phyloP scores from a whole-genome alignment of 2,329 filamentous ascomycete genomes.

The Arthrobotrys sinensis region DNA sequence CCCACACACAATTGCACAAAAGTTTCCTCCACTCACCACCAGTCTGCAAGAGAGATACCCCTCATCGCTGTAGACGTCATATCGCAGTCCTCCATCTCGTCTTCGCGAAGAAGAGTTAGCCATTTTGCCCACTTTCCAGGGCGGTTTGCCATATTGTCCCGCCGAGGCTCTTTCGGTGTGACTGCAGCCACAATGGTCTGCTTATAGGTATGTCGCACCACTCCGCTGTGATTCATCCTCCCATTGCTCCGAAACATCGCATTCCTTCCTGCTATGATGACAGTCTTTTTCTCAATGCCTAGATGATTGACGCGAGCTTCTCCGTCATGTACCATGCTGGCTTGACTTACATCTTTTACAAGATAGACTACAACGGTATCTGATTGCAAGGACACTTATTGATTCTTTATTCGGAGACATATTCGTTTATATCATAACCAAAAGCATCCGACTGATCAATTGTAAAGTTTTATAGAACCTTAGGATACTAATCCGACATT shows the following conservation, averaged over 20 bases:
- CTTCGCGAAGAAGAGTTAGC: background rate
- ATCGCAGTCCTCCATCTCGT: constrained; percentile 10
- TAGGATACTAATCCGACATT: constrained; percentile 27
- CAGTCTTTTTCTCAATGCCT: constrained; percentile 61
- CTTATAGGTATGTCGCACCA: constrained; percentile 48
- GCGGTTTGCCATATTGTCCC: constrained; percentile 6
- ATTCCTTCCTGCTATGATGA: constrained; percentile 62
- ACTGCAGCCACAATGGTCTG: constrained; percentile 39
- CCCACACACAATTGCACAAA: constrained; percentile 29
- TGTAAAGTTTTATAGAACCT: constrained; percentile 43
- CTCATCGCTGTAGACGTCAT: constrained; percentile 25
- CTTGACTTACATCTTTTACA: constrained; percentile 72
- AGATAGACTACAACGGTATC: constrained; percentile 98
- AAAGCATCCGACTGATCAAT: constrained; percentile 50
- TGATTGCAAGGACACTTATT: constrained; percentile 74
- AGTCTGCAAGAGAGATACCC: background rate
- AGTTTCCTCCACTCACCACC: constrained; percentile 9
- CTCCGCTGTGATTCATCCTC: constrained; percentile 8
- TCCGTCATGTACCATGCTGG: constrained; percentile 62
- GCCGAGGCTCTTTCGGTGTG: constrained; percentile 35
- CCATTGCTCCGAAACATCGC: background rate
- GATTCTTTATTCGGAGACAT: constrained; percentile 51
- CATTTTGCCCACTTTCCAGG: background rate
- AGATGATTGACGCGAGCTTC: constrained; percentile 60
- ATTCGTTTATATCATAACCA: constrained; percentile 54